phyloP scores from a whole-genome alignment of 306 rosid species.

The Sesbania bispinosa region DNA sequence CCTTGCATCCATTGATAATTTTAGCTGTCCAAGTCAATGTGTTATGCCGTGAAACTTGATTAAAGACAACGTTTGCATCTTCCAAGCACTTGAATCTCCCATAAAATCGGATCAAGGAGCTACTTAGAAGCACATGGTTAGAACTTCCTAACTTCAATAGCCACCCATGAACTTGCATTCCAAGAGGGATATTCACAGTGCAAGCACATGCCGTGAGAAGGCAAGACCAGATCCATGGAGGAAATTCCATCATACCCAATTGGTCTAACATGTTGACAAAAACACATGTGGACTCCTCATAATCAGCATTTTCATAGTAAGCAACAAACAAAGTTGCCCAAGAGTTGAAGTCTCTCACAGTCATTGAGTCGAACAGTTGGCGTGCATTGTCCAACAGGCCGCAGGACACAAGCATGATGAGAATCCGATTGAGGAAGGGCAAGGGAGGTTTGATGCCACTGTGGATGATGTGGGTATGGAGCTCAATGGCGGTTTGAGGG shows the following conservation, averaged over 20 bases:
- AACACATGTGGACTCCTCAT: conserved; percentile 20
- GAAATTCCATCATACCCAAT: conserved; percentile 26
- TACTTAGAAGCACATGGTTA: conserved; percentile 32
- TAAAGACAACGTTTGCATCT: conserved; percentile 43
- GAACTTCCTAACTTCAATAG: conserved; percentile 36
- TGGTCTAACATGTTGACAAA: conserved; percentile 32
- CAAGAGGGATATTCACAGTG: conserved; percentile 37
- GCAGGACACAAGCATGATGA: conserved; percentile 44
- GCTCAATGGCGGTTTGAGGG: conserved; percentile 34
- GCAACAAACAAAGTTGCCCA: conserved; percentile 53
- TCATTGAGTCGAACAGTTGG: conserved; percentile 37
- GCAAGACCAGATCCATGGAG: conserved; percentile 48
- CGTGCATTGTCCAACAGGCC: conserved; percentile 29
- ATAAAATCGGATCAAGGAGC: conserved; percentile 49
- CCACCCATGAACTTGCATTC: conserved; percentile 54
- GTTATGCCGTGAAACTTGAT: conserved; percentile 26
- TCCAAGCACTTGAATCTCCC: conserved; percentile 44
- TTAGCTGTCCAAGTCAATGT: conserved; percentile 53
- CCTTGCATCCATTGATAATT: conserved; percentile 40
- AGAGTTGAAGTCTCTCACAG: conserved; percentile 37
- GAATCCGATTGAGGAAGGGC: conserved; percentile 37
- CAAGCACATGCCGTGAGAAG: conserved; percentile 46
- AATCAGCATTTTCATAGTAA: conserved; percentile 26
- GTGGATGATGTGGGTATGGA: conserved; percentile 35
- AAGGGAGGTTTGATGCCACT: conserved; percentile 26